A percentile compares a stretch with the other conserved stretches of the same genome.
phyloP scores from a whole-genome alignment of 768 basidiomycete genomes.

The Galerina sulciceps region DNA sequence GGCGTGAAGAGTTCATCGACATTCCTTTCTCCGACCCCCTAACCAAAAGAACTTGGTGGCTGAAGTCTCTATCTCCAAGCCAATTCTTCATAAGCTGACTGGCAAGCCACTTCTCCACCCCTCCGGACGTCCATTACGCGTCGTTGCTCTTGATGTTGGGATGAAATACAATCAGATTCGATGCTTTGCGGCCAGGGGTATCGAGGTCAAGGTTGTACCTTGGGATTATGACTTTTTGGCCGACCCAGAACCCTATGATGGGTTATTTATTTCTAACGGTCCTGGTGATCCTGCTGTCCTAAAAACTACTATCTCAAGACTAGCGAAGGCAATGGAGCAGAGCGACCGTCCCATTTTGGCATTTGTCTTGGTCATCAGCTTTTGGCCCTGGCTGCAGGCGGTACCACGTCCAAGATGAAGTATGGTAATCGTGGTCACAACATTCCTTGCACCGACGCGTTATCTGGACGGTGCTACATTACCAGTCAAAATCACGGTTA shows the following conservation, averaged over 20 bases:
- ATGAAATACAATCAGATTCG: slow-evolving; percentile 99
- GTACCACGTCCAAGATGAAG: slow-evolving; percentile 97
- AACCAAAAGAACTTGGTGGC: slow-evolving; percentile 92
- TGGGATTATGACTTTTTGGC: slow-evolving; percentile 93
- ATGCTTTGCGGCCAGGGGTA: slow-evolving; percentile 90
- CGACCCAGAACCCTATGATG: slow-evolving; percentile 86
- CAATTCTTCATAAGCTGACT: slow-evolving; percentile 71
- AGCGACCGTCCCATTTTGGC: slow-evolving; percentile 88
- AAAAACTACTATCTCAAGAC: slow-evolving; percentile 66
- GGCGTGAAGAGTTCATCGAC: slow-evolving; percentile 86
- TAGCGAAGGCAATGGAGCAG: slow-evolving; percentile 69
- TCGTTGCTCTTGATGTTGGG: slow-evolving; percentile 95
- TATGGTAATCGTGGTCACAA: slow-evolving; percentile 99
- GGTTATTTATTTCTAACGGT: slow-evolving; percentile 96
- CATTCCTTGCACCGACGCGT: slow-evolving; percentile 93
- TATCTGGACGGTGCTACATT: slow-evolving; percentile 97
- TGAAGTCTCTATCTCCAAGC: slow-evolving; percentile 73
- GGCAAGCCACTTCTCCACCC: slow-evolving; percentile 66
- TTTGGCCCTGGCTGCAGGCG: slow-evolving; percentile 92
- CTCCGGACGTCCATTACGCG: slow-evolving; percentile 77
- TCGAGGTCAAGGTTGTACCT: slow-evolving; percentile 96
- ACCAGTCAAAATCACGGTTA: slow-evolving; percentile 99
- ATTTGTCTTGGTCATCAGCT: slow-evolving; percentile 99
- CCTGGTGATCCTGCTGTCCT: slow-evolving; percentile 95
- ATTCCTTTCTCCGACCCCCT: slow-evolving; percentile 86